Percentiles rank a stretch among this genome's conserved stretches.
Evolutionary conservation across 1,284 basidiomycete genomes (phyloP).

Genomic region (Taiwanofungus camphoratus): DNA sequence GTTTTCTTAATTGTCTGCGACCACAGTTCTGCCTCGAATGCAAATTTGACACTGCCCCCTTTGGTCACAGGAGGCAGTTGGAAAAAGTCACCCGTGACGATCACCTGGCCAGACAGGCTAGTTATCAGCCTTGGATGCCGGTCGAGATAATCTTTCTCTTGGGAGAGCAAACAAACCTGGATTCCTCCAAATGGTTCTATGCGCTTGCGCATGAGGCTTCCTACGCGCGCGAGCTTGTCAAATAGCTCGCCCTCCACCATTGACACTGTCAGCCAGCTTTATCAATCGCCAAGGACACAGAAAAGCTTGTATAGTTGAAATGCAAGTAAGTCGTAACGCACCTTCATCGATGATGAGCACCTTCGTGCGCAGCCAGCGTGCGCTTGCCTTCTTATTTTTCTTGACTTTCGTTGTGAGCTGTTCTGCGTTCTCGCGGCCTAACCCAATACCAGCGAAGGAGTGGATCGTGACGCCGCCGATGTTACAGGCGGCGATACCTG

Average conservation of each 20-base stretch:
- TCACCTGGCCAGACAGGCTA: conserved; percentile 59
- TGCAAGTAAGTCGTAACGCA: conserved; percentile 36
- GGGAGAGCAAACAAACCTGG: conserved; percentile 45
- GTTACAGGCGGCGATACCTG: conserved; percentile 86
- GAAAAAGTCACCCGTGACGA: conserved; percentile 90
- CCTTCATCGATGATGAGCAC: conserved; percentile 91
- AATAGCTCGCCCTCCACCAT: conserved; percentile 89
- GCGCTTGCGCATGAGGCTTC: conserved; percentile 51
- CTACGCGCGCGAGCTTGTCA: conserved; percentile 81
- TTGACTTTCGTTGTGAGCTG: conserved; percentile 57
- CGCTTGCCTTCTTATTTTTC: conserved; percentile 60
- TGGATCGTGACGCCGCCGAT: conserved; percentile 89
- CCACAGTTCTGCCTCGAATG: conserved; percentile 86
- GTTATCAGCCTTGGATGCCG: too few relatives aligned
- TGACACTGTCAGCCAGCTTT: conserved; percentile 80
- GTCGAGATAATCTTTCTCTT: too few relatives aligned
- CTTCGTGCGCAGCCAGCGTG: conserved; percentile 71
- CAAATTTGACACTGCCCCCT: conserved; percentile 50
- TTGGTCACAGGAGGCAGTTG: conserved; percentile 88
- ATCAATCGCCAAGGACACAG: conserved; percentile 55
- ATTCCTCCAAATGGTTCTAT: conserved; percentile 81
- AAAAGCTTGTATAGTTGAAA: neutral
- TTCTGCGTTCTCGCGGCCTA: conserved; percentile 61
- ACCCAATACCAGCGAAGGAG: conserved; percentile 85
- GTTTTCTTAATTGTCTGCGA: conserved; percentile 46